Base-by-base conservation (phyloP, 2,329 filamentous ascomycete species). In the Aspergillus proliferans region DNA sequence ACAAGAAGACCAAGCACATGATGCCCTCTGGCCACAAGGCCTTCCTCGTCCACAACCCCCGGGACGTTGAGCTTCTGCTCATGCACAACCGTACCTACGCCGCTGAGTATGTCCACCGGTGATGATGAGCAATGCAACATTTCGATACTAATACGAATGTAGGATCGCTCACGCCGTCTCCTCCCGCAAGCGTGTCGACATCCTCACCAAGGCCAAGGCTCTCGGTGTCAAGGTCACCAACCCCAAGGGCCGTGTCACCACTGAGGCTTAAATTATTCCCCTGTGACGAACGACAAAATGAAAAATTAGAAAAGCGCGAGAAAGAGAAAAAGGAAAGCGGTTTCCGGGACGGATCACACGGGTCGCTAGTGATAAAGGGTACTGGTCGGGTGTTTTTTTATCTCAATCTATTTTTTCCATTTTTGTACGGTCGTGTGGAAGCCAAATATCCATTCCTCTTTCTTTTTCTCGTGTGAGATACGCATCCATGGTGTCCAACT, bases 61-160 rank as follows among this genome's bases (percentile, higher is more conserved):
- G 86, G 74, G 93, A 98, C 67, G 86, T 98, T 71, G 92, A 98
- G 77, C 87, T 98, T 58, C 86, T 98, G 71, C 83, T 98, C 69
- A 98, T 98, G 93, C 93, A 98, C 87, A 97, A 97, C 88, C 86
- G 87, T 75, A 95, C 90, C 77, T 96, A 88, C 79, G 93, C 93
- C 74, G 93, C 93, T 73, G 93, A 98, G 91, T 96, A 90, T 68
- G 89, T 26, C 24, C 24, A 26, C 24, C 24, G 24, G 15, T 15
- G 15, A 3, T 26, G 7, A 26, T 26, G 24, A 26, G 24, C 24
- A 26, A 26, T 6, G 24, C 24, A 26, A 8, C 24, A 26, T 24
- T 19, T 10, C 4, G 9, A 34, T 8, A 34, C 54, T 53, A 55
- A 56, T 43, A n/a, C 33, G 8, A 10, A 14, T 7, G 3, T 24